Evolutionary conservation across 2,329 filamentous ascomycete species (phyloP), one percentile per base, ranked within the genome.

Genomic region (Aspergillus persii): DNA sequence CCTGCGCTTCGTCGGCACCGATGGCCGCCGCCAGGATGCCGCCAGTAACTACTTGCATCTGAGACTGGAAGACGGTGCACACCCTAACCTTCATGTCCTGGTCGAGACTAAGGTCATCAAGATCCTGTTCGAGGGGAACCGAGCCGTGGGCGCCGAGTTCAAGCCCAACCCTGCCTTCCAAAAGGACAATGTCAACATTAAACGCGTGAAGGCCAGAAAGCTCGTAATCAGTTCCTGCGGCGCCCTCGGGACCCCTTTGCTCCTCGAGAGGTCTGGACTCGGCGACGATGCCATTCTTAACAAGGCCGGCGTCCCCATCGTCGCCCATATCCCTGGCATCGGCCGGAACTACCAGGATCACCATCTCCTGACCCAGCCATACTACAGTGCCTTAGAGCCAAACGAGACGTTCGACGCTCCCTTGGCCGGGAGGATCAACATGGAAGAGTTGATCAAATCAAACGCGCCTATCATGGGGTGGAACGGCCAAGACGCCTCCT

Each of bases 41-140:
- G 54, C 54, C 30, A 33, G 30, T 41, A 50, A 50, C 31, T 56
- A 56, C 47, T 30, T 56, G 29, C 54, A 56, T 50, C 54, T 47
- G 30, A 23, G 31, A 6, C 47, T 56, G 29, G 44, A 41, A 29
- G 54, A 56, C 23, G 46, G 54, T n/a, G 6, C 23, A 8, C 54
- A 56, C 23, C 54, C 54, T 4, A 56, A 50, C 30, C 54, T 56
- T n/a, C 26, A 50, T 18, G 26, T 53, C 18, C 54, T 56, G 3
- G 29, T 53, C 27, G 33, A 53, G 31, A 41, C 51, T 1, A 53
- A 53, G 39, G 51, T 53, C 2, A 44, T 41, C 33, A 53, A 44
- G 39, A 44, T 53, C 1, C 18, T 53, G 3, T 53, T 53, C 36
- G 51, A 53, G 31, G 36, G 36, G 18, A 41, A 27, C 8, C 51